Evolutionary conservation across 345 rosid species (phyloP).

Genomic region (Corymbia maculata): DNA sequence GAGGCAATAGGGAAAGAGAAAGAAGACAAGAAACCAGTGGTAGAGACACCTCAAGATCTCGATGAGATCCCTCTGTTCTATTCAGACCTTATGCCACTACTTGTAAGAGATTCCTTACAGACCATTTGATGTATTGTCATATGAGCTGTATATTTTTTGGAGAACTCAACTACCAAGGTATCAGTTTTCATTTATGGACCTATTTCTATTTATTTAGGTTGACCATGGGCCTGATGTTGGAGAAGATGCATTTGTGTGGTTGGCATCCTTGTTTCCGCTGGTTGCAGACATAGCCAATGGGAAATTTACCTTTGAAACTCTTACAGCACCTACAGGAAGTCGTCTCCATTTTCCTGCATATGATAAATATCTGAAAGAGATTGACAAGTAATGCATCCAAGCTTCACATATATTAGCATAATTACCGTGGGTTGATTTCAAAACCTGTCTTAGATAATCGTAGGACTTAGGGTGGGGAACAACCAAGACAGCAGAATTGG

Average conservation of each 20-base stretch:
- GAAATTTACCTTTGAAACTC: constrained; percentile 79
- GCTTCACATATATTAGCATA: not conserved
- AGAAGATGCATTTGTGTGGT: constrained; percentile 82
- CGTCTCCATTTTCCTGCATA: constrained; percentile 76
- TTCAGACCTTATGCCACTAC: constrained; percentile 84
- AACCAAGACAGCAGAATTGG: not conserved
- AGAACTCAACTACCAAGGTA: not conserved
- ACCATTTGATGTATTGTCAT: not conserved
- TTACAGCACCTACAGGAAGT: constrained; percentile 61
- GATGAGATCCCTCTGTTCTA: constrained; percentile 82
- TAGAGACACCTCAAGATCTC: constrained; percentile 26
- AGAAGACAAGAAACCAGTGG: constrained; percentile 41
- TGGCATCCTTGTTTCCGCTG: constrained; percentile 60
- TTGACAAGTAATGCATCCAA: constrained; percentile 42
- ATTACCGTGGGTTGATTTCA: not conserved
- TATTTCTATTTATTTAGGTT: constrained; percentile 29
- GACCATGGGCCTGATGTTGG: constrained; percentile 63
- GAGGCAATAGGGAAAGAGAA: constrained; percentile 53
- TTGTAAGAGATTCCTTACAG: constrained; percentile 35
- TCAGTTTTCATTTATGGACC: not conserved
- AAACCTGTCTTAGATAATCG: not conserved
- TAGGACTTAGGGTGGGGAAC: not conserved
- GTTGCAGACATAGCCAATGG: constrained; percentile 58
- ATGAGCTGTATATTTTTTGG: not conserved
- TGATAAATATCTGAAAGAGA: constrained; percentile 64